Percentiles rank a stretch among this genome's conserved stretches.
phyloP scores from a whole-genome alignment of 1,284 basidiomycete species.

The Amylostereum chailletii region DNA sequence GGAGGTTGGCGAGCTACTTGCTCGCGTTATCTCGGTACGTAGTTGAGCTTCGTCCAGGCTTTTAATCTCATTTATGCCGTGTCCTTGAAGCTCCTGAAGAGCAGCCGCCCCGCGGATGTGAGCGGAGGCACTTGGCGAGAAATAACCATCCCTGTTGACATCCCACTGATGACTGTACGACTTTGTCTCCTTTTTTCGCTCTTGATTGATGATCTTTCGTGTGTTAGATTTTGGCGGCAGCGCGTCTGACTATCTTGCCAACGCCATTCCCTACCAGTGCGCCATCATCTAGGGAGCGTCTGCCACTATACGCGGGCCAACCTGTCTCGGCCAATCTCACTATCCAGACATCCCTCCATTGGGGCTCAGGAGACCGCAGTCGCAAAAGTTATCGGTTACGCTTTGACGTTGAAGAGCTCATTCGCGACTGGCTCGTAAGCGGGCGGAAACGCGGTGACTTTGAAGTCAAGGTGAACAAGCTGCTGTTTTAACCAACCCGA shows the following conservation, averaged over 20 bases:
- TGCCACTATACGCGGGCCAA: conserved; percentile 68
- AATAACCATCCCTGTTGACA: conserved; percentile 72
- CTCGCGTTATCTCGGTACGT: conserved; percentile 21
- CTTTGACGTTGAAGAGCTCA: conserved; percentile 70
- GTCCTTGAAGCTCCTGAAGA: conserved; percentile 29
- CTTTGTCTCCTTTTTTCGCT: conserved; percentile 7
- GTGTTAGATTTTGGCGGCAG: conserved; percentile 61
- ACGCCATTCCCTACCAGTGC: conserved; percentile 18
- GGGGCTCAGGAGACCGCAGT: conserved; percentile 44
- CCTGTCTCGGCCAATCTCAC: conserved; percentile 58
- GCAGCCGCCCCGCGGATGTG: conserved; percentile 27
- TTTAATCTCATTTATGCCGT: conserved; percentile 15
- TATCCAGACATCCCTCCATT: conserved; percentile 66
- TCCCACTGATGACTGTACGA: conserved; percentile 71
- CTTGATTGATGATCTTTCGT: conserved; percentile 1
- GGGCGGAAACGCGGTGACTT: conserved; percentile 77
- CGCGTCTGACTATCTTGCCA: conserved; percentile 42
- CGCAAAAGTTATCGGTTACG: conserved; percentile 45
- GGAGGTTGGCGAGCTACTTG: conserved; percentile 28
- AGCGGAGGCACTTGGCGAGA: conserved; percentile 50
- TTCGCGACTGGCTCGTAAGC: conserved; percentile 76
- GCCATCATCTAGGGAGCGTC: conserved; percentile 17
- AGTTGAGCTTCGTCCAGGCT: neutral
- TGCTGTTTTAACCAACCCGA: neutral
- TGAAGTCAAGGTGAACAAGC: conserved; percentile 40